A percentile compares a stretch with the other conserved stretches of the same genome.
Conservation (phyloP, 768 basidiomycete genomes). For the Podaxis sp. region DNA sequence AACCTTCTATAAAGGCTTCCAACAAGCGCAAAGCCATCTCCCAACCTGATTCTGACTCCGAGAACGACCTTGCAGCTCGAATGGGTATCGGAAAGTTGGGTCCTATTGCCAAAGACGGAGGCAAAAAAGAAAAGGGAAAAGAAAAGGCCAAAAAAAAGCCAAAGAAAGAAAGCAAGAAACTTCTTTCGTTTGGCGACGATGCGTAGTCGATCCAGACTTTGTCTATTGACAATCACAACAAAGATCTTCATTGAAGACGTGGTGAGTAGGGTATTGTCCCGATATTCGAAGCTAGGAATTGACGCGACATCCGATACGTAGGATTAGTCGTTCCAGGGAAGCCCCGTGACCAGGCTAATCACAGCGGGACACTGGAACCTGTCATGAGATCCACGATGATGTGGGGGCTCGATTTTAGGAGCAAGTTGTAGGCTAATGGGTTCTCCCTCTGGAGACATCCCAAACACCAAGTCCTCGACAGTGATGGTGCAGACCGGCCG, state of each 20-base stretch:
- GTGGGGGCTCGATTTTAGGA: no score
- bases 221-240: not conserved
- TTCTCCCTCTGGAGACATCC: no score
- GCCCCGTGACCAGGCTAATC: no score
- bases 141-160: slow-evolving; percentile 50
- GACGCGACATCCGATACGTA: no score
- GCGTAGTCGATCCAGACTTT: slow-evolving; percentile 26
- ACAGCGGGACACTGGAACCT: no score
- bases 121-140: slow-evolving; percentile 33
- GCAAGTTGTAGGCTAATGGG: no score
- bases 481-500: no score
- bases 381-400: no score
- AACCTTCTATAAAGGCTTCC: slow-evolving; percentile 30
- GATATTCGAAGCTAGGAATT: not conserved
- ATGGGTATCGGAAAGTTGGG: slow-evolving; percentile 19
- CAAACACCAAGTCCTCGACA: no score
- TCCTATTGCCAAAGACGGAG: slow-evolving; percentile 25
- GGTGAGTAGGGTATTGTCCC: not conserved
- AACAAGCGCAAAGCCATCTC: slow-evolving; percentile 43
- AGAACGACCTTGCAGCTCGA: slow-evolving; percentile 24
- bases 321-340: no score
- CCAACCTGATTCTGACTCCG: slow-evolving; percentile 24
- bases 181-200: slow-evolving; percentile 63
- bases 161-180: slow-evolving; percentile 48
- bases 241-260: not conserved